Evolutionary conservation across 2,329 filamentous ascomycete species (phyloP).

Genomic region (Penicillium sp.): DNA sequence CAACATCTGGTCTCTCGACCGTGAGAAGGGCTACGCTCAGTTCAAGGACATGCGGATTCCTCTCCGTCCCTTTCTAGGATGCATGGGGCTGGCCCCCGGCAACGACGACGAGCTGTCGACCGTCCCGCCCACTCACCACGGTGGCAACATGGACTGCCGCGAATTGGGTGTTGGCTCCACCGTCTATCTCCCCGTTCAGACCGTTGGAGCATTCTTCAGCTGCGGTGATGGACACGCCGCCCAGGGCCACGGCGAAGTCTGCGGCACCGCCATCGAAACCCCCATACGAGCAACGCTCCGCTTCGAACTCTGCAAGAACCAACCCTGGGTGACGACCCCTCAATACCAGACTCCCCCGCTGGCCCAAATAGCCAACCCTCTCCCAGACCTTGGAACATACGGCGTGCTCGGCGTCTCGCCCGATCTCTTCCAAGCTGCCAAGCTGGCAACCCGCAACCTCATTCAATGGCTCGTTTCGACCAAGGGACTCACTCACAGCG

Average conservation of each 20-base stretch:
- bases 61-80: slow-evolving; percentile 50
- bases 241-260: slow-evolving; percentile 54
- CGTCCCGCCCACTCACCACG: slow-evolving; percentile 50
- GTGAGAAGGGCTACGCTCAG: slow-evolving; percentile 38
- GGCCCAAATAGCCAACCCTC: slow-evolving; percentile 19
- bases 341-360: slow-evolving; percentile 44
- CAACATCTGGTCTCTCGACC: slow-evolving; percentile 49
- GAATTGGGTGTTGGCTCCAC: slow-evolving; percentile 47
- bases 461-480: slow-evolving; percentile 49
- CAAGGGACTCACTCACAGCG: slow-evolving; percentile 44
- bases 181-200: slow-evolving; percentile 50
- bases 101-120: slow-evolving; percentile 46
- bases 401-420: slow-evolving; percentile 47
- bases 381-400: slow-evolving; percentile 42
- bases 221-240: slow-evolving; percentile 54
- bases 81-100: slow-evolving; percentile 50
- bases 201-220: slow-evolving; percentile 50
- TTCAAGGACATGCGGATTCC: slow-evolving; percentile 50
- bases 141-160: slow-evolving; percentile 55
- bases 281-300: slow-evolving; percentile 48
- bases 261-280: slow-evolving; percentile 55
- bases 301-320: slow-evolving; percentile 48
- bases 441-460: slow-evolving; percentile 47
- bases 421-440: slow-evolving; percentile 48
- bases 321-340: slow-evolving; percentile 46